Evolutionary conservation across 192 early-diverging fungal species (phyloP), one percentile per base, ranked within the genome.

Genomic region (Chytriomyces sp.): DNA sequence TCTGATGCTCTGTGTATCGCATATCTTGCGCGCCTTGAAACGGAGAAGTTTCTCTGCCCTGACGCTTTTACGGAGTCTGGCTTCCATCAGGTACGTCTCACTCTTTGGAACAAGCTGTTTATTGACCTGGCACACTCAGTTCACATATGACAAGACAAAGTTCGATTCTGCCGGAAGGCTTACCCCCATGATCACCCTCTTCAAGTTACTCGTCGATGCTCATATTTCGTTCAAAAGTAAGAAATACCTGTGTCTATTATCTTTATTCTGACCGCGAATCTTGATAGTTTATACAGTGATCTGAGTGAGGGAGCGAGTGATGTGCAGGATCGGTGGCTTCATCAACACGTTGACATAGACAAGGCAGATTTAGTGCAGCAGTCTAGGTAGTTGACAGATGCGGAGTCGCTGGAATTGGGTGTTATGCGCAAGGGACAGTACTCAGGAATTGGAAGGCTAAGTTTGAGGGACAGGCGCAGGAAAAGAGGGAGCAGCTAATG

Each of bases 211-310:
- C 56, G 56, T 7, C 7, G 56, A 57, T 57, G 19, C 56, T 30
- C 56, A 7, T 57, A 26, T 30, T 57, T 57, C 56, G 30, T 25
- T 10, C 56, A 57, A 25, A 57, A 57, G 56, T 19, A 57, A 57
- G 22, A 14, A 7, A 57, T 57, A 30, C 25, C 10, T 57, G 7
- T 26, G 56, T 8, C 8, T 8, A 25, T 30, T 25, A 10, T 57
- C 10, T 19, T 19, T 57, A 30, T 7, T 57, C 25, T 57, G 7
- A 49, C 44, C 10, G 44, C 10, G n/a, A 14, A 14, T 26, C 30
- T 57, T 57, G 7, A 25, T 57, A 44, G 41, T 44, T 44, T 44
- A 19, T 44, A 44, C 41, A 19, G 56, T 57, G 25, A 57, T 30
- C 25, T 57, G 56, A 25, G 25, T 25, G 25, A 57, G 25, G 10